Evolutionary conservation across 441 rosid species (phyloP).

Genomic region (Omphalea diandra): DNA sequence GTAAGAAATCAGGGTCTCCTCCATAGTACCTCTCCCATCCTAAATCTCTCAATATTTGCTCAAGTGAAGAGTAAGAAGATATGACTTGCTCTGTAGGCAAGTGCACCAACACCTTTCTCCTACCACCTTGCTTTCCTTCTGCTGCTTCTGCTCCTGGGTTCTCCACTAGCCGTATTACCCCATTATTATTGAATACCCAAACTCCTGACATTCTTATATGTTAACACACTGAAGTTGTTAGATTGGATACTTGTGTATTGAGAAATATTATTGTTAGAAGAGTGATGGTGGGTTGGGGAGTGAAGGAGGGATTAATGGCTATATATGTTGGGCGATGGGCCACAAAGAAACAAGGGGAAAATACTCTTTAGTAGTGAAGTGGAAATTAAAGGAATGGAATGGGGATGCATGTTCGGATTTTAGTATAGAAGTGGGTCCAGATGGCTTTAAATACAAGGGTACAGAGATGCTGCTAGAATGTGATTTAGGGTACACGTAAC

Average conservation of each 20-base stretch:
- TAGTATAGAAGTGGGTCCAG: conserved; percentile 49
- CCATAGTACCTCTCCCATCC: conserved; percentile 94
- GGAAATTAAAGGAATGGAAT: conserved; percentile 6
- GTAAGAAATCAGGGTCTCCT: conserved; percentile 60
- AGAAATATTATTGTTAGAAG: background rate
- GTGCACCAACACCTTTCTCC: conserved; percentile 69
- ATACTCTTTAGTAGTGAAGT: conserved; percentile 4
- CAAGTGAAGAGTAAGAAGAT: conserved; percentile 62
- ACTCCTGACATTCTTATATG: conserved; percentile 73
- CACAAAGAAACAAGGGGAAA: conserved; percentile 25
- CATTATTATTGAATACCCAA: conserved; percentile 72
- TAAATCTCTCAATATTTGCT: conserved; percentile 54
- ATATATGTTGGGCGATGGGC: conserved; percentile 24
- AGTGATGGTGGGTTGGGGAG: conserved; percentile 26
- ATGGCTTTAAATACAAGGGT: conserved; percentile 33
- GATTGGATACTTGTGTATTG: background rate
- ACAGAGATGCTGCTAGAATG: conserved; percentile 33
- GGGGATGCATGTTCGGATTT: conserved; percentile 27
- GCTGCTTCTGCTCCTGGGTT: conserved; percentile 47
- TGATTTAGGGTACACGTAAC: conserved; percentile 41
- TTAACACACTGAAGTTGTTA: too few species aligned
- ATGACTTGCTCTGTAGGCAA: conserved; percentile 64
- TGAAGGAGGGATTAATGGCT: conserved; percentile 29
- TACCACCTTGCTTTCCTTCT: conserved; percentile 32
- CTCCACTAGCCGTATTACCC: conserved; percentile 62